A percentile compares a stretch with the other conserved stretches of the same genome.
These are phyloP conservation scores for Solanum chacoense DNA, from an alignment of 305 asterid genomes.

Conservation along the genomic window DNA sequence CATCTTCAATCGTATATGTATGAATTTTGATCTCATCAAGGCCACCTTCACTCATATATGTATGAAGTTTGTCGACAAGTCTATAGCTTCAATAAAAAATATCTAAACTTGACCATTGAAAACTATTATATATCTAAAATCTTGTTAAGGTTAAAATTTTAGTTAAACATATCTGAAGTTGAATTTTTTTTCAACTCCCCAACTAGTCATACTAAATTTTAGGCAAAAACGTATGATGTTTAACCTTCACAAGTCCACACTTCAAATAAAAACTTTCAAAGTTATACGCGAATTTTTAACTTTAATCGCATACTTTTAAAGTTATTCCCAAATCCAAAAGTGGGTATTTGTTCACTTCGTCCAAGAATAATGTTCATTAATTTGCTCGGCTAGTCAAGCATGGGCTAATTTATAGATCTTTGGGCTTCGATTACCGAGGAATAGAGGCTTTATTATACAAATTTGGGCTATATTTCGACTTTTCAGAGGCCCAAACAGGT, in stretches of 20 bases:
- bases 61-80: background rate
- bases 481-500: background rate
- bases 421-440: background rate
- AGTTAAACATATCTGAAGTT: rapidly evolving
- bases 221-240: rapidly evolving
- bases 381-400: background rate
- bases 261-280: background rate
- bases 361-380: background rate
- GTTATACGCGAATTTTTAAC: background rate
- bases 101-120: background rate
- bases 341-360: background rate
- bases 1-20: background rate
- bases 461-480: background rate
- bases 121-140: background rate
- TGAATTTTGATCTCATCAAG: too few relatives aligned
- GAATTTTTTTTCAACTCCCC: background rate
- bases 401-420: background rate
- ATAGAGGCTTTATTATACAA: background rate
- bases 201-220: background rate
- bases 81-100: too few relatives aligned
- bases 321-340: background rate
- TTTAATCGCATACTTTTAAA: background rate
- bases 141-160: background rate
- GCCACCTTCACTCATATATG: background rate
- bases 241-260: background rate